Conservation (phyloP, 306 rosid genomes). For the Comarum palustre region DNA sequence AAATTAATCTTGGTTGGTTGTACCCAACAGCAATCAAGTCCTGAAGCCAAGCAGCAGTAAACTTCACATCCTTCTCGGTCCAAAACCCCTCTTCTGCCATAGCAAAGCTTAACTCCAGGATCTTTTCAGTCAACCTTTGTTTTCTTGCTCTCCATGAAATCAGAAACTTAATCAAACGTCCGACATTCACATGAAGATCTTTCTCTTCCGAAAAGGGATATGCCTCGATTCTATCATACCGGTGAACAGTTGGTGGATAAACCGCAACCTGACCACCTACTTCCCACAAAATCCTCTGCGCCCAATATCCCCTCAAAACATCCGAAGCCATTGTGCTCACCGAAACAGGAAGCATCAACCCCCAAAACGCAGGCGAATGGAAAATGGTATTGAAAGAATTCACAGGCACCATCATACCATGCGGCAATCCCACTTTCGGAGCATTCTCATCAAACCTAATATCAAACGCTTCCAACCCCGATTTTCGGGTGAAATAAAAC, state of each 20-base stretch:
- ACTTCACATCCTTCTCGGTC: conserved; percentile 83
- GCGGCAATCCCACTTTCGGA: conserved; percentile 87
- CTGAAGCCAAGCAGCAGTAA: conserved; percentile 96
- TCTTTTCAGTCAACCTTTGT: conserved; percentile 75
- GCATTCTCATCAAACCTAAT: conserved; percentile 78
- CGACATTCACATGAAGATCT: conserved; percentile 94
- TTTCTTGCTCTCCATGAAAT: conserved; percentile 74
- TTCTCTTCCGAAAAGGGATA: conserved; percentile 94
- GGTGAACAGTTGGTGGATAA: conserved; percentile 87
- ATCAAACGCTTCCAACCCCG: conserved; percentile 74
- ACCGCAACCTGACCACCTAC: conserved; percentile 82
- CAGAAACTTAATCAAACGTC: conserved; percentile 71
- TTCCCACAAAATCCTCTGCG: conserved; percentile 97
- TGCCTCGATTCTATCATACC: conserved; percentile 72
- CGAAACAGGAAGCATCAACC: conserved; percentile 95
- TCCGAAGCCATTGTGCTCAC: conserved; percentile 94
- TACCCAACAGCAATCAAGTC: conserved; percentile 91
- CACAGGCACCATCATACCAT: conserved; percentile 83
- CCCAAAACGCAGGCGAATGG: conserved; percentile 93
- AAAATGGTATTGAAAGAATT: conserved; percentile 87
- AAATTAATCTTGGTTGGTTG: conserved; percentile 91
- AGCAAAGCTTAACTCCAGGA: conserved; percentile 74
- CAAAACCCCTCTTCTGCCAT: conserved; percentile 96
- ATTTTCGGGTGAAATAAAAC: conserved; percentile 85
- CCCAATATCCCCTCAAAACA: conserved; percentile 97